Evolutionary conservation across 2,329 filamentous ascomycete genomes (phyloP).

Genomic region (Fusarium sp.): DNA sequence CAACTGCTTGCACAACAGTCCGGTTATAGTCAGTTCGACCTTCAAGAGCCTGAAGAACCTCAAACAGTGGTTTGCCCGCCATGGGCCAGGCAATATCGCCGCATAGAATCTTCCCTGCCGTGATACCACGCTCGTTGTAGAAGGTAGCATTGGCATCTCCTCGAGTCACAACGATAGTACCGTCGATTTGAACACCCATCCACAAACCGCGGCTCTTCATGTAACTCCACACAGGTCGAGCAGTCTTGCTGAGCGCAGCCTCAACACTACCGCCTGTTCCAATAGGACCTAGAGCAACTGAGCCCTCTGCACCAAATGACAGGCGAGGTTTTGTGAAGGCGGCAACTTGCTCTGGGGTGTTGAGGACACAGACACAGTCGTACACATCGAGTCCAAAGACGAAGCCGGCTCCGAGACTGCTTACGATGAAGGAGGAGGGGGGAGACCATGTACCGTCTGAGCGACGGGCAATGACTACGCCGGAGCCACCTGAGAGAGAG

Average conservation of each 20-base stretch:
- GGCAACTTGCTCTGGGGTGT: slow-evolving; percentile 71
- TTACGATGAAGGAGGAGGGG: slow-evolving; percentile 75
- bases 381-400: slow-evolving; percentile 79
- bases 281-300: slow-evolving; percentile 66
- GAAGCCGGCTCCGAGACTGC: slow-evolving; percentile 76
- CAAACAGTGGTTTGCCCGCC: slow-evolving; percentile 50
- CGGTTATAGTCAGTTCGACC: slow-evolving; percentile 43
- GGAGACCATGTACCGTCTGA: slow-evolving; percentile 73
- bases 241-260: slow-evolving; percentile 44
- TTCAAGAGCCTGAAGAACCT: slow-evolving; percentile 52
- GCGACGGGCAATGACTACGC: slow-evolving; percentile 66
- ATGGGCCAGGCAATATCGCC: slow-evolving; percentile 53
- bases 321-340: slow-evolving; percentile 74
- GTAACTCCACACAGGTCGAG: slow-evolving; percentile 79
- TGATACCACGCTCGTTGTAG: slow-evolving; percentile 67
- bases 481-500: slow-evolving; percentile 68
- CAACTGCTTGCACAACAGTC: slow-evolving; percentile 42
- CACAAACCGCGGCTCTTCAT: slow-evolving; percentile 84
- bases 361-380: slow-evolving; percentile 80
- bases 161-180: slow-evolving; percentile 79
- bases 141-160: slow-evolving; percentile 82
- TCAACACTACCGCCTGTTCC: slow-evolving; percentile 70
- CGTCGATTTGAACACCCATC: slow-evolving; percentile 81
- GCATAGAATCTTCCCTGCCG: slow-evolving; percentile 48
- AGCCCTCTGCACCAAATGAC: slow-evolving; percentile 76